Base-by-base conservation (phyloP, 352 stramenopile genomes). In the Phytopythium ostracodes region DNA sequence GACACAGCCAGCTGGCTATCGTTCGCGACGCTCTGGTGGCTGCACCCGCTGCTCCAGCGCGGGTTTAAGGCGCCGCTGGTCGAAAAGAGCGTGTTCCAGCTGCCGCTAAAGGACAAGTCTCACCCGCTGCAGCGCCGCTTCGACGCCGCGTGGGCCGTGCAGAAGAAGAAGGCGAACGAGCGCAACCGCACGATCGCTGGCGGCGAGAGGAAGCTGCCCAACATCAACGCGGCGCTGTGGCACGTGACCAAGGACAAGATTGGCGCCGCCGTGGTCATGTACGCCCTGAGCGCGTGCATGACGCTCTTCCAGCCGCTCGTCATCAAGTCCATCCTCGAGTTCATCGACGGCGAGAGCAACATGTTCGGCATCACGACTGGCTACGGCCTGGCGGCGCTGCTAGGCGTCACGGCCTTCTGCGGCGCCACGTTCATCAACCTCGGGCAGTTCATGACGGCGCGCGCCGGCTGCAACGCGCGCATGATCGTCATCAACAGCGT, bases 401-500 rank as follows among this genome's bases (percentile, higher is more conserved):
- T 90, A 11, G 67, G 70, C 17, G 55, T 50, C 6, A 61, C 66
- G 10, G 75, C 76, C 12, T 78, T 90, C 36, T 65, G 65, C 25
- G 62, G 70, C 7, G 81, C 76, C 17, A 86, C 77, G 12, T 60
- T 65, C 0, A 68, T 82, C 55, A 84, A 87, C 57, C 73, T 71
- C 31, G 76, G 69, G 15, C 73, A 84, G 59, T 88, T 84, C 56
- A 42, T 91, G 25, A 76, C 69, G 1, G 65, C 69, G 0, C 70
- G 79, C 27, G 69, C 70, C 0, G 79, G 79, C 0, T 79, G 67
- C 52, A 89, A 85, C 46, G 73, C 70, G 4, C 79, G 80, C 11
- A 78, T 77, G 57, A 71, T 88, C 12, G 72, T 84, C 10, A 75
- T 91, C 61, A 82, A 88, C 62, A 75, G 65, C 33, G 79, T 87